Evolutionary conservation across 768 basidiomycete genomes (phyloP).

Genomic region (Fistulinella prunicolor): DNA sequence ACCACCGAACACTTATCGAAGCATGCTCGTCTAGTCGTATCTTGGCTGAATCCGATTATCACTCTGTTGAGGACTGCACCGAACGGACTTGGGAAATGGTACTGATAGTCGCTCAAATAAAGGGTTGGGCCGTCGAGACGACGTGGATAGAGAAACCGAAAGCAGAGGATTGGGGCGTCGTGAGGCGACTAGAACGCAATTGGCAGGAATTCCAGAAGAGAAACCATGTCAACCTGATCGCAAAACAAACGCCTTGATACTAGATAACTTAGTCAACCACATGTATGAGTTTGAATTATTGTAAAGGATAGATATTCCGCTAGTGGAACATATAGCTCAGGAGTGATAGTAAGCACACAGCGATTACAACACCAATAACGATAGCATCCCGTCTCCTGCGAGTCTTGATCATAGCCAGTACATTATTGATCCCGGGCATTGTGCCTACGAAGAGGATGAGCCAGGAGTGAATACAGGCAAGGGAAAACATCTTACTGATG

Average conservation of each 20-base stretch:
- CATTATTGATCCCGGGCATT: slow-evolving; percentile 92
- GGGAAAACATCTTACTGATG: slow-evolving; percentile 52
- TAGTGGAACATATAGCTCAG: slow-evolving; percentile 46
- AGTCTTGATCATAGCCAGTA: slow-evolving; percentile 90
- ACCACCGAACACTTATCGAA: slow-evolving; percentile 61
- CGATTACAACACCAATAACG: slow-evolving; percentile 86
- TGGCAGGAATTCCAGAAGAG: slow-evolving; percentile 62
- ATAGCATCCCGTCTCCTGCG: slow-evolving; percentile 86
- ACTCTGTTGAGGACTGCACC: slow-evolving; percentile 58
- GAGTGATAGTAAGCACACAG: slow-evolving; percentile 69
- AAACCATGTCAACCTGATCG: slow-evolving; percentile 30
- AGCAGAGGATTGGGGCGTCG: slow-evolving; percentile 53
- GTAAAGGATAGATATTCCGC: slow-evolving; percentile 4
- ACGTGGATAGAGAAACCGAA: slow-evolving; percentile 44
- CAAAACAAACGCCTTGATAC: not conserved
- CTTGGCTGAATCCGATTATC: slow-evolving; percentile 84
- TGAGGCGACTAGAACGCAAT: slow-evolving; percentile 65
- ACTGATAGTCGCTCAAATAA: slow-evolving; percentile 64
- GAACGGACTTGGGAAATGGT: slow-evolving; percentile 77
- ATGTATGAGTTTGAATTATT: slow-evolving; percentile 1
- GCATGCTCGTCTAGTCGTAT: slow-evolving; percentile 64
- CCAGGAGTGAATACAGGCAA: not conserved
- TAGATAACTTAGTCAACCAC: not conserved
- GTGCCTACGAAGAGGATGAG: slow-evolving; percentile 48
- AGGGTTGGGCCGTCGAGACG: slow-evolving; percentile 72